Conservation (phyloP, 2,329 filamentous ascomycete genomes). For the Aureobasidium sp. region DNA sequence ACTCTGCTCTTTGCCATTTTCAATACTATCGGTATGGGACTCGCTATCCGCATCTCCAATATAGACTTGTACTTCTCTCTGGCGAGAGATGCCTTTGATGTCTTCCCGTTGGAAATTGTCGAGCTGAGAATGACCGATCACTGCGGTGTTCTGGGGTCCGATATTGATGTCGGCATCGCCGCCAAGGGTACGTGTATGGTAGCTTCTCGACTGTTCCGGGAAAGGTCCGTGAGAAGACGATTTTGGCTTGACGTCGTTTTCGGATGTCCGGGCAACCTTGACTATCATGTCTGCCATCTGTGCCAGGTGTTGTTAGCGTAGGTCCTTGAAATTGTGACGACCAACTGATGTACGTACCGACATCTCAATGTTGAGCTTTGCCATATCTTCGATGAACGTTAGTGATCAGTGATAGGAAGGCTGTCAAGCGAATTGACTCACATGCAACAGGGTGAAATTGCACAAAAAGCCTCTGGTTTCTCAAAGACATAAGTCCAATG, state of each 20-base stretch:
- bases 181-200: background rate
- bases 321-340: background rate
- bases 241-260: constrained; percentile 2
- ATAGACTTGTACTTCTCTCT: constrained; percentile 6
- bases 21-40: background rate
- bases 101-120: background rate
- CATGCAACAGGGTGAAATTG: constrained; percentile 41
- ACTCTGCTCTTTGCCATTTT: background rate
- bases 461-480: constrained; percentile 30
- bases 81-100: constrained; percentile 4
- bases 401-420: background rate
- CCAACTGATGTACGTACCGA: constrained; percentile 17
- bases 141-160: background rate
- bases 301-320: background rate
- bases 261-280: constrained; percentile 27
- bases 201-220: background rate
- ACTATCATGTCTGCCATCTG: constrained; percentile 37
- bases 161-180: background rate
- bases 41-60: constrained; percentile 8
- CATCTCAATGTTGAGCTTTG: constrained; percentile 48
- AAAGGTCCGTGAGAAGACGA: background rate
- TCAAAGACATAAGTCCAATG: constrained; percentile 13
- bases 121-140: background rate
- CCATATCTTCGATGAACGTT: constrained; percentile 25
- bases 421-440: background rate